Percentiles rank a stretch among this genome's conserved stretches.
Conservation (phyloP, 148 eudicot species). For the Tetragonia tetragonoides region DNA sequence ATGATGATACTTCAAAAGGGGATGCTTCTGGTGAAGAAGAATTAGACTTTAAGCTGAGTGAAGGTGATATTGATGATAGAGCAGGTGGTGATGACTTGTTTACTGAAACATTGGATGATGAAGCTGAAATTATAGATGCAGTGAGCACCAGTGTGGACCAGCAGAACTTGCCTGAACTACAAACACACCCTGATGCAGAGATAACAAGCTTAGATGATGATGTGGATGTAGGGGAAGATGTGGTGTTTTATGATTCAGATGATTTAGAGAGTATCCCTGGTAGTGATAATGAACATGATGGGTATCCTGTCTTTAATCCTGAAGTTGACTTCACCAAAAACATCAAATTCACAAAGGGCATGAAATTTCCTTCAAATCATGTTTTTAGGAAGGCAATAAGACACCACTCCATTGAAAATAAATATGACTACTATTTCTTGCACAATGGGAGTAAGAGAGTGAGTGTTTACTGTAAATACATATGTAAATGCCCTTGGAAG, state of each 20-base stretch:
- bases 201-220: too few relatives aligned
- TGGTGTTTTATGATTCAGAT: not conserved
- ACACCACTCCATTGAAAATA: not conserved
- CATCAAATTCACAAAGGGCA: not conserved
- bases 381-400: constrained; percentile 10
- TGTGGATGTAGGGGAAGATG: too few relatives aligned
- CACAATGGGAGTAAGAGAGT: not conserved
- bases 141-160: too few relatives aligned
- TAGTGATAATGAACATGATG: not conserved
- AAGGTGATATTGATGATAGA: too few relatives aligned
- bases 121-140: too few relatives aligned
- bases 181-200: too few relatives aligned
- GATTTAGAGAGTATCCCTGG: not conserved
- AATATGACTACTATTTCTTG: constrained; percentile 11
- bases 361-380: not conserved
- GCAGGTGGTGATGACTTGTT: too few relatives aligned
- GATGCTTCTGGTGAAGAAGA: too few relatives aligned
- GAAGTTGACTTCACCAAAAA: not conserved
- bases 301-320: not conserved
- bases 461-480: not conserved
- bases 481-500: not conserved
- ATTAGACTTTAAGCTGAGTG: too few relatives aligned
- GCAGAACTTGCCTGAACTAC: too few relatives aligned
- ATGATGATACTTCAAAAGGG: too few relatives aligned
- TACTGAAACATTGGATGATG: too few relatives aligned